These are phyloP conservation scores for Meyerozyma athensensis DNA, from an alignment of 1,139 yeast species.

Conservation along the genomic window DNA sequence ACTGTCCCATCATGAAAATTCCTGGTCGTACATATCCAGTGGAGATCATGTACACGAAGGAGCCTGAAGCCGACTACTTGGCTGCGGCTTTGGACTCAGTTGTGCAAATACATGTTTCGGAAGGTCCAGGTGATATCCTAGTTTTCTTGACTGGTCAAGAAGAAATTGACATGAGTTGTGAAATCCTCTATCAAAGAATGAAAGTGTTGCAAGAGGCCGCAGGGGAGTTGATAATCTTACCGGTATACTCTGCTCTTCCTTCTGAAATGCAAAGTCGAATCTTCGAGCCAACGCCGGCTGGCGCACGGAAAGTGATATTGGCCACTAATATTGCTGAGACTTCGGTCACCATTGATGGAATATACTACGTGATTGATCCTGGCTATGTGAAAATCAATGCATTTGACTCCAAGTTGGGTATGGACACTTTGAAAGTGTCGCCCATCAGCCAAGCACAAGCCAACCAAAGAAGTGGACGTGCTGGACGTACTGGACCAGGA, in stretches of 20 bases:
- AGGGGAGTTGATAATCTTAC: constrained; percentile 71
- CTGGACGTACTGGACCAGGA: constrained; percentile 86
- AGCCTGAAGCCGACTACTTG: constrained; percentile 82
- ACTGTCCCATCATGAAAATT: constrained; percentile 76
- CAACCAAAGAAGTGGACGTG: constrained; percentile 77
- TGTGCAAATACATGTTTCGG: constrained; percentile 75
- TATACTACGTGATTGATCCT: constrained; percentile 71
- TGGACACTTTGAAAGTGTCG: constrained; percentile 68
- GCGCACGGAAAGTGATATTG: constrained; percentile 65
- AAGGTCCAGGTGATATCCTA: constrained; percentile 74
- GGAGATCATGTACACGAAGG: constrained; percentile 67
- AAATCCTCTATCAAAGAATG: constrained; percentile 61
- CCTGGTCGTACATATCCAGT: constrained; percentile 93
- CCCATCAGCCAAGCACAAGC: constrained; percentile 85
- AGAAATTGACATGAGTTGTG: constrained; percentile 88
- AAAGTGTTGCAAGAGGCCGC: constrained; percentile 60
- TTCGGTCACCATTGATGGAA: constrained; percentile 76
- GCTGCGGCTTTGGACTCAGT: constrained; percentile 79
- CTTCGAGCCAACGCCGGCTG: constrained; percentile 70
- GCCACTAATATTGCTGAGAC: constrained; percentile 78
- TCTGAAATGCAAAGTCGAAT: constrained; percentile 68
- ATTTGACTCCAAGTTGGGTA: constrained; percentile 69
- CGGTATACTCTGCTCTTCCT: constrained; percentile 80
- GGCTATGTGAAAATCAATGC: constrained; percentile 79
- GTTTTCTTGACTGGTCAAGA: constrained; percentile 90